These are phyloP conservation scores for Kwoniella mangroviensis DNA, from an alignment of 768 basidiomycete species.

Conservation along the genomic window DNA sequence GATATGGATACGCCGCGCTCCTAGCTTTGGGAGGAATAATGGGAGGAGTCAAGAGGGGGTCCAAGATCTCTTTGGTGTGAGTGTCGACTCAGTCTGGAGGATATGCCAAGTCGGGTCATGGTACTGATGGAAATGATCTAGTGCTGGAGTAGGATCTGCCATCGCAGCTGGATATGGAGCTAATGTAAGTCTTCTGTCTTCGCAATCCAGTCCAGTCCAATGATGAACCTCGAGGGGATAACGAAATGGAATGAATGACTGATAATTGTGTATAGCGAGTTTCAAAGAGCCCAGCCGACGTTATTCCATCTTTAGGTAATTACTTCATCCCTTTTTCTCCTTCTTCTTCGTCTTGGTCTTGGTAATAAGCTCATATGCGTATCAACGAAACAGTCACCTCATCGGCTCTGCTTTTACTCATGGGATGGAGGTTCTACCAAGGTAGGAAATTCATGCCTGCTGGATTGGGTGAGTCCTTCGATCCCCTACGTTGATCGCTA, in stretches of 20 bases:
- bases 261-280: slow-evolving; percentile 13
- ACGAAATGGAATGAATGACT: not conserved
- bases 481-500: no score
- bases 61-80: slow-evolving; percentile 28
- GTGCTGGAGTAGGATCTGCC: slow-evolving; percentile 19
- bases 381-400: slow-evolving; percentile 4
- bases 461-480: slow-evolving; percentile 28
- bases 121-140: not conserved
- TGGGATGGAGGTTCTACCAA: slow-evolving; percentile 22
- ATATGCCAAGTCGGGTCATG: not conserved
- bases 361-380: not conserved
- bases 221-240: not conserved
- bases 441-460: slow-evolving; percentile 34
- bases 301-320: slow-evolving; percentile 21
- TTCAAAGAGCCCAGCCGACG: slow-evolving; percentile 17
- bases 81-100: not conserved
- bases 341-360: not conserved
- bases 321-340: not conserved
- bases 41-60: slow-evolving; percentile 25
- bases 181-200: slow-evolving; percentile 20
- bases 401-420: slow-evolving; percentile 2
- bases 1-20: slow-evolving; percentile 23
- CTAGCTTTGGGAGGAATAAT: slow-evolving; percentile 24
- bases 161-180: slow-evolving; percentile 26
- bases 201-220: not conserved